Evolutionary conservation across 352 stramenopile genomes (phyloP).

Genomic region (Pythium periplocum): DNA sequence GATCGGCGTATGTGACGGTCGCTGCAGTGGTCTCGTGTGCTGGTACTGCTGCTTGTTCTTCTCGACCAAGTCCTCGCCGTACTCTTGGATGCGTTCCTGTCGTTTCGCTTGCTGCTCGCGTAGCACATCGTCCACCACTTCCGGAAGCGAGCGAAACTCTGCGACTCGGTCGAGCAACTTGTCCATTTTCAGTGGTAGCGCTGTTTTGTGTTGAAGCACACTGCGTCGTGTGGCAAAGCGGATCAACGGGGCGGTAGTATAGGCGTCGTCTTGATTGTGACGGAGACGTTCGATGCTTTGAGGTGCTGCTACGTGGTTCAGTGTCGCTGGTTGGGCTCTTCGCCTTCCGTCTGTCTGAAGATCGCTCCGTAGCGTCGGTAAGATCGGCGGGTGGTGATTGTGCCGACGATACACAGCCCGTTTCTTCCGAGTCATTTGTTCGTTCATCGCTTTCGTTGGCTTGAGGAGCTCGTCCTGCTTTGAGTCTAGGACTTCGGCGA

Average conservation of each 20-base stretch:
- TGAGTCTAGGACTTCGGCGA: constrained; percentile 14
- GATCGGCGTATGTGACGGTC: constrained; percentile 41
- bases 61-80: constrained; percentile 45
- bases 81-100: constrained; percentile 12
- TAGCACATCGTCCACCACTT: constrained; percentile 46
- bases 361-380: constrained; percentile 10
- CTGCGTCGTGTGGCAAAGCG: constrained; percentile 37
- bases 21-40: constrained; percentile 27
- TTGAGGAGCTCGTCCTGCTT: constrained; percentile 4
- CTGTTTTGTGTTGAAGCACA: constrained; percentile 33
- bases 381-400: neutral
- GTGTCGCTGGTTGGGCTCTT: no score
- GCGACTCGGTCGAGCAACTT: constrained; percentile 51
- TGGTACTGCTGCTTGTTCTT: constrained; percentile 42
- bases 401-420: no score
- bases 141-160: constrained; percentile 46
- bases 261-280: neutral
- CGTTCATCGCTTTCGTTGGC: neutral
- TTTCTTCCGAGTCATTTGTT: no score
- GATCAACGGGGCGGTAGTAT: neutral
- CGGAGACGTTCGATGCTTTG: constrained; percentile 1
- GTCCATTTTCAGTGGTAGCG: constrained; percentile 39
- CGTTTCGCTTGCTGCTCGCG: constrained; percentile 5
- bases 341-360: neutral
- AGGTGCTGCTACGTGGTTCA: no score